Evolutionary conservation across 768 basidiomycete species (phyloP).

Genomic region (Suillus alpinus): DNA sequence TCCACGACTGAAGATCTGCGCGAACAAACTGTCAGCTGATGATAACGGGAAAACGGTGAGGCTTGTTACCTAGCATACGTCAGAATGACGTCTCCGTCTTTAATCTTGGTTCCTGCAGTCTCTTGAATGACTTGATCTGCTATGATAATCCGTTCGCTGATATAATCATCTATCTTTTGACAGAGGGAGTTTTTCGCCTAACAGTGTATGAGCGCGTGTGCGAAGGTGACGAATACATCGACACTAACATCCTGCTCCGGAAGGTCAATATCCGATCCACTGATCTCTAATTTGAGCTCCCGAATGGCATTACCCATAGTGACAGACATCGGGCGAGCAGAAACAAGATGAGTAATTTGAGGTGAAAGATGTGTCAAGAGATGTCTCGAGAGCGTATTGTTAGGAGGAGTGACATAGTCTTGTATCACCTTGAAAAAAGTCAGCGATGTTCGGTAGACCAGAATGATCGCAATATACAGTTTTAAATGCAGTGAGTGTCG

Average conservation of each 20-base stretch:
- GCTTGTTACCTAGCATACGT: conserved; percentile 79
- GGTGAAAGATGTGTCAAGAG: conserved; percentile 90
- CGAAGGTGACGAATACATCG: conserved; percentile 9
- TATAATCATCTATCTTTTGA: conserved; percentile 86
- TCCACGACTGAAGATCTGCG: conserved; percentile 91
- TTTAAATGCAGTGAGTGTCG: conserved; percentile 88
- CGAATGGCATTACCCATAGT: conserved; percentile 95
- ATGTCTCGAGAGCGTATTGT: conserved; percentile 86
- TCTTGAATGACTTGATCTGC: conserved; percentile 94
- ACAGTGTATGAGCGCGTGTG: background rate
- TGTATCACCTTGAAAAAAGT: conserved; percentile 67
- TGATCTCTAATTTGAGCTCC: conserved; percentile 94
- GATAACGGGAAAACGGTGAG: background rate
- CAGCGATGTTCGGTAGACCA: background rate
- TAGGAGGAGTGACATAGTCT: conserved; percentile 83
- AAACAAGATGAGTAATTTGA: conserved; percentile 87
- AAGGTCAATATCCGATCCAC: conserved; percentile 86
- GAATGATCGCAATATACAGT: conserved; percentile 51
- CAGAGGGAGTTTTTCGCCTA: conserved; percentile 88
- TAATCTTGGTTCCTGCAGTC: conserved; percentile 88
- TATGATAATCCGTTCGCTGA: conserved; percentile 88
- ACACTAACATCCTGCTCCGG: conserved; percentile 86
- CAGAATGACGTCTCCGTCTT: conserved; percentile 87
- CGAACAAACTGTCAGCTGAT: conserved; percentile 4
- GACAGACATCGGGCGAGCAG: conserved; percentile 86